Evolutionary conservation across 306 rosid genomes (phyloP).

Genomic region (Begonia peltatifolia): DNA sequence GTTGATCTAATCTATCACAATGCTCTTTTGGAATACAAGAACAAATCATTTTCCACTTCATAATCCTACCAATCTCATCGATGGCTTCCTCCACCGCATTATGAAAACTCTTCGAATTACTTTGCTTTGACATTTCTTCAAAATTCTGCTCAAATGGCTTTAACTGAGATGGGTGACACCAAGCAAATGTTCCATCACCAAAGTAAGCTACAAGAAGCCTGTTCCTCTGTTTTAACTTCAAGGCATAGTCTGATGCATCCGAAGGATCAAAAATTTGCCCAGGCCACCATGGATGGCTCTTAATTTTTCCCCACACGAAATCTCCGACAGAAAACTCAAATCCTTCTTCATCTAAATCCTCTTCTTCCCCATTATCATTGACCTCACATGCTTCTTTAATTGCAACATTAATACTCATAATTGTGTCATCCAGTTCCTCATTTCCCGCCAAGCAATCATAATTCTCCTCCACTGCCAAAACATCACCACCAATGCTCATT

Average conservation of each 20-base stretch:
- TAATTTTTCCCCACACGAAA: constrained; percentile 74
- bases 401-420: constrained; percentile 22
- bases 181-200: constrained; percentile 64
- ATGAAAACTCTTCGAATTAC: constrained; percentile 27
- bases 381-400: constrained; percentile 22
- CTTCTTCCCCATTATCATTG: constrained; percentile 13
- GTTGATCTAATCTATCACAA: constrained; percentile 9
- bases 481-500: background rate
- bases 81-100: constrained; percentile 53
- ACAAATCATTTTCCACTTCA: constrained; percentile 33
- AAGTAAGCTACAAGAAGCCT: constrained; percentile 52
- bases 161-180: constrained; percentile 64
- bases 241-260: constrained; percentile 43
- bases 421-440: constrained; percentile 11
- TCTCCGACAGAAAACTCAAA: constrained; percentile 37
- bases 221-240: constrained; percentile 31
- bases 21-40: constrained; percentile 12
- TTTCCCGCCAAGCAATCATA: constrained; percentile 7
- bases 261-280: constrained; percentile 51
- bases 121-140: constrained; percentile 38
- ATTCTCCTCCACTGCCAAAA: constrained; percentile 7
- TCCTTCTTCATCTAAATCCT: constrained; percentile 21
- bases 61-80: constrained; percentile 39
- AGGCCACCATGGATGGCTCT: constrained; percentile 81
- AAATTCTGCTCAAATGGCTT: constrained; percentile 57